Percentiles rank a stretch among this genome's conserved stretches.
phyloP scores from a whole-genome alignment of 1,139 yeast species.

The Yamadazyma spencermartinsiae region DNA sequence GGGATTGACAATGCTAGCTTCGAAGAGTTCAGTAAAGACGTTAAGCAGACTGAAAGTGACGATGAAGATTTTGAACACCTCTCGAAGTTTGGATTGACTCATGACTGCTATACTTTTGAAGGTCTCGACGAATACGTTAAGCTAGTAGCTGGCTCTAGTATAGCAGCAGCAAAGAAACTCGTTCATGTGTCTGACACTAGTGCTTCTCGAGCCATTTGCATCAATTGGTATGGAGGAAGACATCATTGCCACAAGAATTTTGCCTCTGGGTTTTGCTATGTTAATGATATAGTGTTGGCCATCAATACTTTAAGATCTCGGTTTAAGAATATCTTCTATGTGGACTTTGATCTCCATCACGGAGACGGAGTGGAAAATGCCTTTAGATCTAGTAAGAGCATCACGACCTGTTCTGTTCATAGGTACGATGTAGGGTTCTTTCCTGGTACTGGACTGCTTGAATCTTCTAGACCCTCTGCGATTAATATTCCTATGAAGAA shows the following conservation, averaged over 20 bases:
- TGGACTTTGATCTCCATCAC: conserved; percentile 76
- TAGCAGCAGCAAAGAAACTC: conserved; percentile 47
- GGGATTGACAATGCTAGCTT: no score
- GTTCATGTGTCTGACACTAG: conserved; percentile 18
- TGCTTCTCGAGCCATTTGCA: conserved; percentile 31
- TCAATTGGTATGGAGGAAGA: conserved; percentile 82
- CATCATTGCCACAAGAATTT: conserved; percentile 61
- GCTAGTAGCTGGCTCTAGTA: conserved; percentile 58
- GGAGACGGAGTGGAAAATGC: conserved; percentile 80
- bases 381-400: conserved; percentile 55
- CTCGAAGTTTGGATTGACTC: conserved; percentile 38
- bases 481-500: conserved; percentile 58
- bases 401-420: conserved; percentile 65
- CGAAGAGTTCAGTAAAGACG: no score
- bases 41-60: conserved; percentile 4
- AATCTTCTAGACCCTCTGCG: conserved; percentile 26
- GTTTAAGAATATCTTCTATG: conserved; percentile 54
- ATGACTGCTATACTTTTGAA: conserved; percentile 69
- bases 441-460: conserved; percentile 64
- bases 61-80: conserved; percentile 9
- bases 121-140: conserved; percentile 51
- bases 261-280: conserved; percentile 75
- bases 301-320: conserved; percentile 47
- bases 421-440: conserved; percentile 65
- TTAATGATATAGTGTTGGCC: conserved; percentile 64